Evolutionary conservation across 2,329 filamentous ascomycete species (phyloP).

Genomic region (Talaromyces sp.): DNA sequence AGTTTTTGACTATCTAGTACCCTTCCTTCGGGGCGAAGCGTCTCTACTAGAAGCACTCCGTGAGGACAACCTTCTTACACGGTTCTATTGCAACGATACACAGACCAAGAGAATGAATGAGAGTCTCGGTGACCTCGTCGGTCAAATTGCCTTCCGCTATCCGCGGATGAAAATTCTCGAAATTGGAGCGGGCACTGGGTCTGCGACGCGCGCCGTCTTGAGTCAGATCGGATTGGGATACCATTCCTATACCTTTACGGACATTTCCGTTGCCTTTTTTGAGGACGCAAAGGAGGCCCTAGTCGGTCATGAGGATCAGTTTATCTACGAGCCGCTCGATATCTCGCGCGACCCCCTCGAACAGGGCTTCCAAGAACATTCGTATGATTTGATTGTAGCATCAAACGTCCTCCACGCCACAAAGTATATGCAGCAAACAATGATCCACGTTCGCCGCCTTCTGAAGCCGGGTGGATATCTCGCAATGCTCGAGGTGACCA

Average conservation of each 20-base stretch:
- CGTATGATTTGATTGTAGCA: conserved; percentile 30
- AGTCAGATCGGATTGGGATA: conserved; percentile 15
- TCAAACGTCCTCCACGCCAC: conserved; percentile 31
- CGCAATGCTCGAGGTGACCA: conserved; percentile 23
- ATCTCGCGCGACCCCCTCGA: conserved; percentile 19
- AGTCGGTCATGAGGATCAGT: neutral
- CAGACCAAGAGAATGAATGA: neutral
- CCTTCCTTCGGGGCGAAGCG: neutral
- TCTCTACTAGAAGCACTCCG: neutral
- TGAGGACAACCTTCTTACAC: neutral
- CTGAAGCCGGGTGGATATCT: conserved; percentile 41
- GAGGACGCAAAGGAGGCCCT: conserved; percentile 9
- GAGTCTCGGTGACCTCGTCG: neutral
- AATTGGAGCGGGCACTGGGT: conserved; percentile 42
- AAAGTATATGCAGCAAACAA: conserved; percentile 13
- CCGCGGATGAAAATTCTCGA: conserved; percentile 42
- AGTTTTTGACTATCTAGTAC: neutral
- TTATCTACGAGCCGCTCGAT: conserved; percentile 25
- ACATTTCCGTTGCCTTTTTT: conserved; percentile 19
- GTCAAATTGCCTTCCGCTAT: conserved; percentile 34
- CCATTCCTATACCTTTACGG: conserved; percentile 16
- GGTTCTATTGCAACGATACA: neutral
- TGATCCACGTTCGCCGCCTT: conserved; percentile 21
- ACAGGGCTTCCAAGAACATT: conserved; percentile 23
- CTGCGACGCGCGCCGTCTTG: conserved; percentile 34